Conservation (phyloP, 768 basidiomycete species). For the Pisolithus microcarpus region DNA sequence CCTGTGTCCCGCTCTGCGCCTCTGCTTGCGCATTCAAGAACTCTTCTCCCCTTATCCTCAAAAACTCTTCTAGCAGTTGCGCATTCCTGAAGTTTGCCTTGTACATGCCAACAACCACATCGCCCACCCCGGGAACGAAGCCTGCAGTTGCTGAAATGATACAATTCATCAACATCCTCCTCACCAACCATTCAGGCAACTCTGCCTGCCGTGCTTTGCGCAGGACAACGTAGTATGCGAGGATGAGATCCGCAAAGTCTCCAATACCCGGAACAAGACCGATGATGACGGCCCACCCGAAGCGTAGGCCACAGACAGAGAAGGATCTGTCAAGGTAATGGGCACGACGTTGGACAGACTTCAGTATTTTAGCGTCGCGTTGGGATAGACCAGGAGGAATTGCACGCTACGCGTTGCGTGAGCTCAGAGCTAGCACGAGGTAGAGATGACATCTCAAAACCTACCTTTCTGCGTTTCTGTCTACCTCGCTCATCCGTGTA, state of each 20-base stretch:
- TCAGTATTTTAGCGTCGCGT: conserved; percentile 69
- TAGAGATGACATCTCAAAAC: conserved; percentile 29
- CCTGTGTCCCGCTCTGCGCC: conserved; percentile 19
- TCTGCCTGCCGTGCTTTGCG: conserved; percentile 71
- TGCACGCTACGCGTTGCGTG: conserved; percentile 40
- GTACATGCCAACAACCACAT: conserved; percentile 66
- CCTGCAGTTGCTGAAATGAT: conserved; percentile 60
- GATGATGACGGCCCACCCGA: conserved; percentile 84
- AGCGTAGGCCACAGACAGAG: conserved; percentile 67
- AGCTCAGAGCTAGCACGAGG: conserved; percentile 9
- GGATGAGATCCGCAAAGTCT: conserved; percentile 50
- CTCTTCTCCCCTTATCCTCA: conserved; percentile 72
- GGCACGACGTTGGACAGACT: conserved; percentile 67
- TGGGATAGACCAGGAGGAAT: conserved; percentile 69
- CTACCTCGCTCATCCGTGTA: conserved; percentile 24
- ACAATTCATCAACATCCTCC: conserved; percentile 74
- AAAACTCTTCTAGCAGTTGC: conserved; percentile 74
- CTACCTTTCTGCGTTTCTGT: conserved; percentile 31
- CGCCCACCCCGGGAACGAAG: conserved; percentile 66
- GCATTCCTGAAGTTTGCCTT: conserved; percentile 92
- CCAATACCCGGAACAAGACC: conserved; percentile 67
- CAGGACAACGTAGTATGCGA: conserved; percentile 75
- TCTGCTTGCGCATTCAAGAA: conserved; percentile 46
- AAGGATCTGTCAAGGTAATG: conserved; percentile 88
- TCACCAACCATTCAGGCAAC: conserved; percentile 56